These are phyloP conservation scores for Sporisorium iseilematis-ciliati DNA, from an alignment of 1,284 basidiomycete species.

Conservation along the genomic window DNA sequence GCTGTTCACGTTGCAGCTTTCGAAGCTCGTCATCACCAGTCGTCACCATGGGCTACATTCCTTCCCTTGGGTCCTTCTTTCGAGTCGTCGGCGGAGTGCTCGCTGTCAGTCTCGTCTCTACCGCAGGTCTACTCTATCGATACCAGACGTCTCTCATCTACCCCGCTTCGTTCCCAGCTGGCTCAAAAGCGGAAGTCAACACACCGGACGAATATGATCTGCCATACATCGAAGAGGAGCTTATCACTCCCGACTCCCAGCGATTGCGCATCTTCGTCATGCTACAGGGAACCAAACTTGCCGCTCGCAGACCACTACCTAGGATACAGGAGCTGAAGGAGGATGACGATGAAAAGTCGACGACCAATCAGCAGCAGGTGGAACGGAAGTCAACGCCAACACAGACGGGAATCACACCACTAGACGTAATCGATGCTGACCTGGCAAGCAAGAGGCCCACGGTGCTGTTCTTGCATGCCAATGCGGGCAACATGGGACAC, in stretches of 20 bases:
- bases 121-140: slow-evolving; percentile 64
- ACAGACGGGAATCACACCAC: slow-evolving; percentile 19
- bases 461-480: slow-evolving; percentile 66
- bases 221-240: slow-evolving; percentile 58
- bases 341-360: slow-evolving; percentile 18
- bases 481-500: slow-evolving; percentile 74
- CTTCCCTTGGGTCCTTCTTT: slow-evolving; percentile 39
- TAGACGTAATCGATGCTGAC: slow-evolving; percentile 30
- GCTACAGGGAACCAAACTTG: slow-evolving; percentile 51
- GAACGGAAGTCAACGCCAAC: slow-evolving; percentile 36
- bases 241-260: slow-evolving; percentile 64
- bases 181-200: slow-evolving; percentile 59
- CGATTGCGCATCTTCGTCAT: slow-evolving; percentile 62
- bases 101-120: slow-evolving; percentile 56
- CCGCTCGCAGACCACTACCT: slow-evolving; percentile 4
- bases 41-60: slow-evolving; percentile 47
- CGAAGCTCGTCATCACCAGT: neutral
- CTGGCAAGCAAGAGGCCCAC: slow-evolving; percentile 54
- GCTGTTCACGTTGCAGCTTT: too few species aligned
- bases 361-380: slow-evolving; percentile 2
- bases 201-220: slow-evolving; percentile 64
- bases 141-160: slow-evolving; percentile 68
- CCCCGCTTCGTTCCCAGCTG: slow-evolving; percentile 62
- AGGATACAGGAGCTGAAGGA: slow-evolving; percentile 15
- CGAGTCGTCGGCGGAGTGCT: slow-evolving; percentile 52